A percentile compares a stretch with the other conserved stretches of the same genome.
Conservation (phyloP, 228 moss, liverwort and hornwort genomes). For the Sphagnum magellanicum region DNA sequence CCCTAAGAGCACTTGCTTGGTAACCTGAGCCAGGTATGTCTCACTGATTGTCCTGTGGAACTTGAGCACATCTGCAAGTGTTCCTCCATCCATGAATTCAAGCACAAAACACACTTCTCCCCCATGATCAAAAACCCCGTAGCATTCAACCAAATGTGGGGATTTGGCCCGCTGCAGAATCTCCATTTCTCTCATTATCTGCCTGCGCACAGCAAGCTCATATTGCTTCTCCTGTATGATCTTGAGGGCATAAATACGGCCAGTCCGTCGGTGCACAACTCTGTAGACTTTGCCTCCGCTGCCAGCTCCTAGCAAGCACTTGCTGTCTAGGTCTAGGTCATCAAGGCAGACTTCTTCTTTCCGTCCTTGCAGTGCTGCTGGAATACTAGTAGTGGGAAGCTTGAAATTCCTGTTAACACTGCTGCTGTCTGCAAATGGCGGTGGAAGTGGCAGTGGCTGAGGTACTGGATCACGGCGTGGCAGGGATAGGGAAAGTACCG, state of each 20-base stretch:
- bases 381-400: conserved; percentile 14
- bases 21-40: conserved; percentile 70
- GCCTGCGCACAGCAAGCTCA: conserved; percentile 65
- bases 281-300: conserved; percentile 95
- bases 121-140: conserved; percentile 73
- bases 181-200: conserved; percentile 92
- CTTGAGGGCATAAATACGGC: conserved; percentile 85
- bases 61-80: conserved; percentile 74
- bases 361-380: conserved; percentile 27
- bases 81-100: conserved; percentile 94
- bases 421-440: conserved; percentile 24
- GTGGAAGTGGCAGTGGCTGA: conserved; percentile 79
- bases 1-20: conserved; percentile 79
- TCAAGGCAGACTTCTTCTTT: conserved; percentile 48
- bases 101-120: conserved; percentile 87
- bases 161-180: conserved; percentile 80
- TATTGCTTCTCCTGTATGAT: conserved; percentile 76
- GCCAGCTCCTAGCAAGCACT: conserved; percentile 59
- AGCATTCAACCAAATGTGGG: conserved; percentile 80
- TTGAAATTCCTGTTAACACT: no score
- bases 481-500: conserved; percentile 24
- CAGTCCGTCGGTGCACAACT: conserved; percentile 65
- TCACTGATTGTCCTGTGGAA: conserved; percentile 72
- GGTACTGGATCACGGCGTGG: conserved; percentile 13
- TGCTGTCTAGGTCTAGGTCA: conserved; percentile 57